Evolutionary conservation across 345 rosid genomes (phyloP).

Genomic region (Aquilaria malaccensis): DNA sequence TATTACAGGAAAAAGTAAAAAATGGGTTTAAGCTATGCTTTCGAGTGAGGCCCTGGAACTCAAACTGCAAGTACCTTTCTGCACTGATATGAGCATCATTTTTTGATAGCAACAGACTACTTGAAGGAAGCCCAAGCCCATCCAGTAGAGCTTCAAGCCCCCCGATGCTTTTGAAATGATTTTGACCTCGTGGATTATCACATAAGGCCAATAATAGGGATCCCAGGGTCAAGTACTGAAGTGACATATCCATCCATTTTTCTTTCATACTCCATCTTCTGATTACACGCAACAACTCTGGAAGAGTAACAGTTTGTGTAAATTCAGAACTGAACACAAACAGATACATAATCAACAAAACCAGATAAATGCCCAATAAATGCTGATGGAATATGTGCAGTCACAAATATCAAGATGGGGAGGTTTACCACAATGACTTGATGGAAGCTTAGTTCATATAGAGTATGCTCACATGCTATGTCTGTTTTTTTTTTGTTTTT

Average conservation of each 20-base stretch:
- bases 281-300: conserved; percentile 66
- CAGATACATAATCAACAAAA: background rate
- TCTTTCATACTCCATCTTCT: conserved; percentile 68
- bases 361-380: too few species aligned
- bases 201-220: conserved; percentile 41
- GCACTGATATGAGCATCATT: conserved; percentile 21
- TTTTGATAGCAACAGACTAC: conserved; percentile 26
- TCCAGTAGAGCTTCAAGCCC: conserved; percentile 76
- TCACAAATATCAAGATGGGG: too few species aligned
- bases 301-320: conserved; percentile 16
- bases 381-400: too few species aligned
- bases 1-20: too few species aligned
- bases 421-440: too few species aligned
- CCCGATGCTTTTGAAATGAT: conserved; percentile 73
- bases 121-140: conserved; percentile 62
- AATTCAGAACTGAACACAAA: conserved; percentile 9
- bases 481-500: too few species aligned
- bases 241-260: conserved; percentile 42
- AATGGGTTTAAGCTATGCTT: too few species aligned
- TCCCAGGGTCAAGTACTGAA: conserved; percentile 52
- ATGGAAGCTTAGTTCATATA: too few species aligned
- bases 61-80: conserved; percentile 29
- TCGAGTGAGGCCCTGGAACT: background rate
- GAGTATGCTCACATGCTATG: too few species aligned
- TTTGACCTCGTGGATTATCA: conserved; percentile 69